These are phyloP conservation scores for Hortaea sp. DNA, from an alignment of 2,329 filamentous ascomycete species.

Conservation along the genomic window DNA sequence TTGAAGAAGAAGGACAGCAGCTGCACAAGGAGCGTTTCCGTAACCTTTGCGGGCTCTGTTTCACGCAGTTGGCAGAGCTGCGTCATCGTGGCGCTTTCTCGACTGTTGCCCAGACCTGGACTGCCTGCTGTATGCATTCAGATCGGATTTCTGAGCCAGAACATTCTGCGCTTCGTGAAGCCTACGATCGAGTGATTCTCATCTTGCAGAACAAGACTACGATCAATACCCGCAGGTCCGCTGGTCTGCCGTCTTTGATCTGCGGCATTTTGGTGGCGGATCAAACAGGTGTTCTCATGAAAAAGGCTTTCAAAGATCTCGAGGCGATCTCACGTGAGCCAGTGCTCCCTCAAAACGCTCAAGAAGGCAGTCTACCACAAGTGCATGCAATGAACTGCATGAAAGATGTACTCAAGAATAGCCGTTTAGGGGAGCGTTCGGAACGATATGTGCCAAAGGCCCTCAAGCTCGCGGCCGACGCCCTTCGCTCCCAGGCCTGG, in stretches of 20 bases:
- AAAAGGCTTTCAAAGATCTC: constrained; percentile 53
- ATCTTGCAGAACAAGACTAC: constrained; percentile 53
- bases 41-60: constrained; percentile 49
- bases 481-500: constrained; percentile 76
- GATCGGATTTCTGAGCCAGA: constrained; percentile 39
- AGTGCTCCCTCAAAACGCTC: constrained; percentile 21
- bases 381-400: constrained; percentile 93
- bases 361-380: constrained; percentile 60
- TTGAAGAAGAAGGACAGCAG: not conserved
- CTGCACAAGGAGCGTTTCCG: not conserved
- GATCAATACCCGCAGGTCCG: constrained; percentile 76
- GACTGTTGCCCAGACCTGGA: constrained; percentile 82
- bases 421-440: constrained; percentile 60
- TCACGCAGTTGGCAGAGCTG: constrained; percentile 70
- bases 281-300: constrained; percentile 46
- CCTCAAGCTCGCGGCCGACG: constrained; percentile 68
- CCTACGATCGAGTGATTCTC: constrained; percentile 47
- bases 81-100: constrained; percentile 89
- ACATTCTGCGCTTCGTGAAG: constrained; percentile 46
- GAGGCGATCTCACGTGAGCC: constrained; percentile 43
- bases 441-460: constrained; percentile 65
- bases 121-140: constrained; percentile 62
- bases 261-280: constrained; percentile 68
- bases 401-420: constrained; percentile 82
- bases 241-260: constrained; percentile 80